Percentiles rank a stretch among this genome's conserved stretches.
Conservation (phyloP, 2,329 filamentous ascomycete species). For the Eutypa lata region DNA sequence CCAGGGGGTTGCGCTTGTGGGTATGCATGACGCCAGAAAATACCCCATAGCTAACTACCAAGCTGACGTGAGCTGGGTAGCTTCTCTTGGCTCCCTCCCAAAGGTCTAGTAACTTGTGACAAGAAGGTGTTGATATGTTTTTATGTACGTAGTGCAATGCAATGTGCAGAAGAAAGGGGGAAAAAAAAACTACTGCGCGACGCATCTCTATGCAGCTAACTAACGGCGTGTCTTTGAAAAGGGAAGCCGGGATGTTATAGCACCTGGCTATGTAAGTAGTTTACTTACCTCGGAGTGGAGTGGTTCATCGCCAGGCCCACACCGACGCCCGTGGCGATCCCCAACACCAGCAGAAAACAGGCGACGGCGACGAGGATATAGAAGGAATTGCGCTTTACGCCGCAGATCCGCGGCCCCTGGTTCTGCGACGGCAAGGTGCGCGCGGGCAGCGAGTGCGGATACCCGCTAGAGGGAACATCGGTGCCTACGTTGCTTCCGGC, state of each 20-base stretch:
- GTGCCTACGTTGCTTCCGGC: not conserved
- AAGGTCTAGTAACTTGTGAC: not conserved
- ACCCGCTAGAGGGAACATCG: not conserved
- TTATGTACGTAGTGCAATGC: too few species aligned
- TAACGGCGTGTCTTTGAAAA: too few species aligned
- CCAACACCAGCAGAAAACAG: conserved; percentile 25
- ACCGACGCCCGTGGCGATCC: conserved; percentile 29
- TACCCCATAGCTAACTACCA: too few species aligned
- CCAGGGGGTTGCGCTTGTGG: too few species aligned
- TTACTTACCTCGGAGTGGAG: conserved; percentile 9
- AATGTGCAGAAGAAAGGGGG: too few species aligned
- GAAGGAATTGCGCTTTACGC: conserved; percentile 24
- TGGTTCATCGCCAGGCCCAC: conserved; percentile 26
- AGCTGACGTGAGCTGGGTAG: not conserved
- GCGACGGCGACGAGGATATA: conserved; percentile 27
- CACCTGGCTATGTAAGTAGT: not conserved
- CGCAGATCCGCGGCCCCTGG: conserved; percentile 16
- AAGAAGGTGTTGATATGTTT: not conserved
- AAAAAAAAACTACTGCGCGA: too few species aligned
- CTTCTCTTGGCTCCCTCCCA: not conserved
- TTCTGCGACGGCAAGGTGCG: conserved; percentile 5
- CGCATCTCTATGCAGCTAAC: too few species aligned
- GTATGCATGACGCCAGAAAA: too few species aligned
- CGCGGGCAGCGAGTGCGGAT: not conserved
- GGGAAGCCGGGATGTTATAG: not conserved